Percentiles rank a stretch among this genome's conserved stretches.
phyloP scores from a whole-genome alignment of 2,329 filamentous ascomycete species.

The Botryosphaeria dothidea region DNA sequence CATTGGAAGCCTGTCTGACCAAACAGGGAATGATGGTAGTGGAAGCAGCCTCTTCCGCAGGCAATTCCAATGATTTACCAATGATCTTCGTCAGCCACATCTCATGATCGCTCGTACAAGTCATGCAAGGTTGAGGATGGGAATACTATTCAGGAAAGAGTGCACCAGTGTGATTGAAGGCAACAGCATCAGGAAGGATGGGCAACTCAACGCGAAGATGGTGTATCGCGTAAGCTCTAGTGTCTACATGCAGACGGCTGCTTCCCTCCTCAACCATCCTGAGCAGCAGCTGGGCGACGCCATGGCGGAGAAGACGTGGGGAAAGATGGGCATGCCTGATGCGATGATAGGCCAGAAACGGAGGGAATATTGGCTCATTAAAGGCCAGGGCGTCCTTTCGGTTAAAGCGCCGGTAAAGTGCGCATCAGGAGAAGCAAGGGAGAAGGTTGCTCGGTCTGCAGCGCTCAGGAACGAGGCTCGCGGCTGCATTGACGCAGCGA shows the following conservation, averaged over 20 bases:
- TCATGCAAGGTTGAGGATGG: neutral
- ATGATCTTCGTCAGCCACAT: neutral
- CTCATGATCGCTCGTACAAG: neutral
- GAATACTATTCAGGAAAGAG: neutral
- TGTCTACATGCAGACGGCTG: too few species aligned
- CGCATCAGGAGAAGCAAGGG: slow-evolving; percentile 11
- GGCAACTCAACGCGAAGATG: too few species aligned
- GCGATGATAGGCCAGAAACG: neutral
- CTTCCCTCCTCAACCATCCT: too few species aligned
- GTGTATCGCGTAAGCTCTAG: too few species aligned
- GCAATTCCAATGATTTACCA: slow-evolving; percentile 8
- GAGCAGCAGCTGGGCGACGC: neutral
- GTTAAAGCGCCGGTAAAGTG: slow-evolving; percentile 5
- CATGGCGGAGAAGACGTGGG: neutral
- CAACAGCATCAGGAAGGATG: too few species aligned
- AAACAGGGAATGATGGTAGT: neutral
- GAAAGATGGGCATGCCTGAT: neutral
- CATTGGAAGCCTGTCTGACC: neutral
- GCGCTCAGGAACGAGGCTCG: neutral
- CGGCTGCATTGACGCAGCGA: neutral
- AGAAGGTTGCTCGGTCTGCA: neutral
- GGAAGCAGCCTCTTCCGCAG: neutral
- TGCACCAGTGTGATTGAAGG: neutral
- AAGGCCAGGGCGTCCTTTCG: slow-evolving; percentile 12
- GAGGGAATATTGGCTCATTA: slow-evolving; percentile 16